A percentile compares a stretch with the other conserved stretches of the same genome.
Conservation (phyloP, 257 asterid species). For the Gentiana straminea region DNA sequence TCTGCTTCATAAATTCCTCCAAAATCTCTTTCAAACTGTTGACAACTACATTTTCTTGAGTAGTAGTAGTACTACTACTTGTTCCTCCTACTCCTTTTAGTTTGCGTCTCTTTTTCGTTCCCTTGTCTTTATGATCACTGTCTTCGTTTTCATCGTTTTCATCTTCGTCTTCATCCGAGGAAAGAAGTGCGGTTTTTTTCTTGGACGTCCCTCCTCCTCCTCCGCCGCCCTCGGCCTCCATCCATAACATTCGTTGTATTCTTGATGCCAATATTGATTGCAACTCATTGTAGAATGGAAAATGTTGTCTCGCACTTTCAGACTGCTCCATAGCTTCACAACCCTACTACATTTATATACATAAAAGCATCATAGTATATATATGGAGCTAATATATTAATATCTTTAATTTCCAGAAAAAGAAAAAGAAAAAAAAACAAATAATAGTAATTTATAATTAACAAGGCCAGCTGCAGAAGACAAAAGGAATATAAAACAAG, state of each 20-base stretch:
- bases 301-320: conserved; percentile 73
- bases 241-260: conserved; percentile 91
- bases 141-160: conserved; percentile 69
- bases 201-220: conserved; percentile 33
- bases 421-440: too few relatives aligned
- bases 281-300: conserved; percentile 80
- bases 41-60: conserved; percentile 4
- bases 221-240: conserved; percentile 75
- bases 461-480: too few relatives aligned
- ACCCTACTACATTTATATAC: conserved; percentile 32
- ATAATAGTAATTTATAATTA: too few relatives aligned
- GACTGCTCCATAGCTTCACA: conserved; percentile 73
- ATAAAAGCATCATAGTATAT: neutral
- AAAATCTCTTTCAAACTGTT: conserved; percentile 50
- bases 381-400: too few relatives aligned
- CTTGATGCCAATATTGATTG: conserved; percentile 61
- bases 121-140: conserved; percentile 13
- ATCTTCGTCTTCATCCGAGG: conserved; percentile 75
- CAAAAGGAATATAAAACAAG: too few relatives aligned
- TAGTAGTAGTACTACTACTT: conserved; percentile 2
- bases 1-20: conserved; percentile 87
- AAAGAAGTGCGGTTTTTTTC: conserved; percentile 38
- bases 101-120: conserved; percentile 25
- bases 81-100: conserved; percentile 20
- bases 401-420: too few relatives aligned